These are phyloP conservation scores for Dalbergia cochinchinensis DNA, from an alignment of 306 rosid species.

Conservation along the genomic window DNA sequence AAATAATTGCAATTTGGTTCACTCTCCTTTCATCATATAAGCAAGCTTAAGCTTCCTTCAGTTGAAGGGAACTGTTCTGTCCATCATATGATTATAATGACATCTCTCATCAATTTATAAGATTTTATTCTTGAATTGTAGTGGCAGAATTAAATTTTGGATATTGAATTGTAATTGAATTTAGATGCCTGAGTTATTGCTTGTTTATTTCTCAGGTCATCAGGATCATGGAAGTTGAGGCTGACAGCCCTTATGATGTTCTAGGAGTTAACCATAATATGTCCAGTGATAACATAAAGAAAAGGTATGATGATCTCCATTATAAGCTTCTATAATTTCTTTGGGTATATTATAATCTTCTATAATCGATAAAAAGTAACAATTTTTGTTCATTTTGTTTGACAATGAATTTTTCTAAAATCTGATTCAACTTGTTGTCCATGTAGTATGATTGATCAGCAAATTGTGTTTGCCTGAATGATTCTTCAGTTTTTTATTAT, in stretches of 20 bases:
- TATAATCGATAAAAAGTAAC: not conserved
- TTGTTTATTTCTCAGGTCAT: constrained; percentile 69
- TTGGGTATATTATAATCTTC: too few species aligned
- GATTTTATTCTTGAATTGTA: not conserved
- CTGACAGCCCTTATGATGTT: constrained; percentile 80
- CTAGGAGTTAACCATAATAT: constrained; percentile 84
- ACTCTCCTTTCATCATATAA: constrained; percentile 17
- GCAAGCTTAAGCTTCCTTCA: not conserved
- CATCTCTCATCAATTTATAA: constrained; percentile 4
- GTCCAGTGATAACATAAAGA: constrained; percentile 79
- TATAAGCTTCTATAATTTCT: not conserved
- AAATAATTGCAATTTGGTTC: constrained; percentile 12
- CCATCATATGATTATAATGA: constrained; percentile 27
- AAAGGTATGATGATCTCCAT: constrained; percentile 63
- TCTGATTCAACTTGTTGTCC: constrained; percentile 3
- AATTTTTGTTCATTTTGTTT: constrained; percentile 33
- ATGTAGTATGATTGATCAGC: not conserved
- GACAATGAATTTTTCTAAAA: constrained; percentile 18
- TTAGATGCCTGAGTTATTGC: constrained; percentile 27
- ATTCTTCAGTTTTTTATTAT: constrained; percentile 20
- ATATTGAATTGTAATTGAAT: constrained; percentile 36
- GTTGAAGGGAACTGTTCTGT: constrained; percentile 9
- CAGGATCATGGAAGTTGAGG: constrained; percentile 82
- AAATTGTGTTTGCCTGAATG: constrained; percentile 16
- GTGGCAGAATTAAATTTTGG: constrained; percentile 25